Base-by-base conservation (phyloP, 805 yeast genomes). In the Ogataea paraovalis region DNA sequence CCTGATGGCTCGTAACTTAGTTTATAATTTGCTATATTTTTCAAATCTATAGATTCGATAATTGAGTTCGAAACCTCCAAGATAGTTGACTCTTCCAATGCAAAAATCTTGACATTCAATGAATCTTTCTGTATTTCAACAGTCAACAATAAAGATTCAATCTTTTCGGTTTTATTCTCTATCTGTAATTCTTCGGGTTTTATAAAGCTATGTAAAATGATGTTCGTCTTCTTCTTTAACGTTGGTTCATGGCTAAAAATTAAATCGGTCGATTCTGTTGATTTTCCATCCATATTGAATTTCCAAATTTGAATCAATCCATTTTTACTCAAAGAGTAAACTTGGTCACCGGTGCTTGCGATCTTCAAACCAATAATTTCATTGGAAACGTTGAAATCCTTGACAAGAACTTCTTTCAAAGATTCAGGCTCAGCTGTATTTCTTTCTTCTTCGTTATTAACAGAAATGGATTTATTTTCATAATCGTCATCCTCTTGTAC, bases 381-480 rank as follows among this genome's bases (percentile, higher is more conserved):
- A 16, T 39, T 49, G 48, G 59, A 41, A 52, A 69, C 38, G 47
- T 52, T 50, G 34, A 56, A 64, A 50, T 66, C 41, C 52, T 54
- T 54, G 47, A 62, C 47, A 47, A 59, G 56, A 56, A 73, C 65
- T 57, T 61, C 62, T 54, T 66, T 48, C 59, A 69, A 42, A 55
- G 57, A 22, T 55, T 61, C 59, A 48, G 59, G 48, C 58, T 73
- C 74, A 55, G 62, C 47, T 2, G 55, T 54, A 34, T 49, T 52
- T 46, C 53, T 54, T 6, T 64, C 66, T 46, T 62, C 66, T 49
- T 63, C 66, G 44, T 62, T 59, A 13, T 59, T 55, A 8, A 59
- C 54, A 3, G 62, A 56, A 9, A 51, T 49, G 13, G 65, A 58
- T 36, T 58, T 60, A 13, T 55, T 57, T 20, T 55, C 57, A 45